Percentiles rank a stretch among this genome's conserved stretches.
phyloP scores from a whole-genome alignment of 805 yeast species.

The Metschnikowia similis region DNA sequence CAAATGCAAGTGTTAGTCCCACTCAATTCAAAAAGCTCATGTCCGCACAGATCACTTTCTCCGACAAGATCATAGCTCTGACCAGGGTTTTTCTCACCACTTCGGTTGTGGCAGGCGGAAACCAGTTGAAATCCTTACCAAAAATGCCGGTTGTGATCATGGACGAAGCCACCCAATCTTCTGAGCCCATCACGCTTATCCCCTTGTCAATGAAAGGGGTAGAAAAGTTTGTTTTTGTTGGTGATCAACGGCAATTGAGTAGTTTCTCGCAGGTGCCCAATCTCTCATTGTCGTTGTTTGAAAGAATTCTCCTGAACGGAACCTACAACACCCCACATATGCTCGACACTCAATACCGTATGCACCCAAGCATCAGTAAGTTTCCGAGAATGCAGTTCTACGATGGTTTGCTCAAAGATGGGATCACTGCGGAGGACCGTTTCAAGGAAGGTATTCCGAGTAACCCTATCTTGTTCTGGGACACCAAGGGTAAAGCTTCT shows the following conservation, averaged over 20 bases:
- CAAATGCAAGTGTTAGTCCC: conserved; percentile 18
- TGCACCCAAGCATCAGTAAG: conserved; percentile 61
- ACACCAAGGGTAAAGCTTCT: conserved; percentile 44
- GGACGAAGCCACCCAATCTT: conserved; percentile 78
- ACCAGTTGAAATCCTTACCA: conserved; percentile 51
- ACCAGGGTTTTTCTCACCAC: conserved; percentile 61
- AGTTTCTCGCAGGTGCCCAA: conserved; percentile 67
- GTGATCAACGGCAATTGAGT: conserved; percentile 72
- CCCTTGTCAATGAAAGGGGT: conserved; percentile 67
- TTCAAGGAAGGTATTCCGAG: conserved; percentile 39
- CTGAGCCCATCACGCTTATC: conserved; percentile 67
- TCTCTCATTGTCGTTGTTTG: conserved; percentile 63
- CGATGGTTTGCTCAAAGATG: conserved; percentile 48
- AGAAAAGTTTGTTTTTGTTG: conserved; percentile 64
- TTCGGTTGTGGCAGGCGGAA: conserved; percentile 63
- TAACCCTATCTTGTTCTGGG: conserved; percentile 58
- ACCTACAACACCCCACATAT: conserved; percentile 57
- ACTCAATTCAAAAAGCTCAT: conserved; percentile 49
- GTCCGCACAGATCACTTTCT: conserved; percentile 39
- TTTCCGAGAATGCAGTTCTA: conserved; percentile 55
- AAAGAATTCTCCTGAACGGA: conserved; percentile 60
- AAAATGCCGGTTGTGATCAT: conserved; percentile 64
- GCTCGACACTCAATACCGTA: conserved; percentile 67
- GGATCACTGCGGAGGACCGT: conserved; percentile 53
- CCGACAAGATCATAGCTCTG: conserved; percentile 50